phyloP scores from a whole-genome alignment of 2,329 filamentous ascomycete genomes.

The Grosmannia clavigera region DNA sequence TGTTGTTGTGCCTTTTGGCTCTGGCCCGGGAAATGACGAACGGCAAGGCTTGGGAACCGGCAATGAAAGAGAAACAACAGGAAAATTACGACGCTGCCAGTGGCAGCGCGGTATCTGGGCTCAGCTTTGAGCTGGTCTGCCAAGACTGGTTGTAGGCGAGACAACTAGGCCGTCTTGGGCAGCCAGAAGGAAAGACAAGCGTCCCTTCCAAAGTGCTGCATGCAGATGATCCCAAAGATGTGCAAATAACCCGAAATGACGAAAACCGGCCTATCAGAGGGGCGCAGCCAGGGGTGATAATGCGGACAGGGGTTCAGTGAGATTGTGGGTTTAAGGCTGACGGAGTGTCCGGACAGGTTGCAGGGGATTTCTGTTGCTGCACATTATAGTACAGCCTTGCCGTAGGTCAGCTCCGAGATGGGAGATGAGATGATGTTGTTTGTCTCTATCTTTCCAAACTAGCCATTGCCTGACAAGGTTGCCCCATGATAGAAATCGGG shows the following conservation, averaged over 20 bases:
- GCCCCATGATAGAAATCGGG: too few relatives aligned
- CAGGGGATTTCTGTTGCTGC: not conserved
- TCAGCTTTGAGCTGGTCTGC: not conserved
- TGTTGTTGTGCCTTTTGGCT: not conserved
- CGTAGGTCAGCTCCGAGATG: not conserved
- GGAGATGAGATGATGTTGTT: not conserved
- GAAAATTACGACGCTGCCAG: not conserved
- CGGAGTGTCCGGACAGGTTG: conserved; percentile 1
- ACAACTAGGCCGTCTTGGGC: not conserved
- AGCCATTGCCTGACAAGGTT: not conserved
- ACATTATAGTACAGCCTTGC: not conserved
- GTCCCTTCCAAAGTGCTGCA: not conserved
- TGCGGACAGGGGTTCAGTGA: not conserved
- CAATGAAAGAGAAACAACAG: not conserved
- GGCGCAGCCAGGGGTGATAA: not conserved
- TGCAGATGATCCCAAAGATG: not conserved
- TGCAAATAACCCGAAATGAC: conserved; percentile 1
- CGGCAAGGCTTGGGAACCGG: not conserved
- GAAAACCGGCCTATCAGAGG: not conserved
- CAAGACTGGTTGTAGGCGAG: not conserved
- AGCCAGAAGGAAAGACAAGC: not conserved
- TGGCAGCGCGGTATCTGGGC: not conserved
- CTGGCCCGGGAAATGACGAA: not conserved
- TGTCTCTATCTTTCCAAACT: not conserved
- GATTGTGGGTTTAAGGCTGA: conserved; percentile 2